Percentiles rank a stretch among this genome's conserved stretches.
Conservation (phyloP, 2,329 filamentous ascomycete species). For the Fusarium xyrophilum region DNA sequence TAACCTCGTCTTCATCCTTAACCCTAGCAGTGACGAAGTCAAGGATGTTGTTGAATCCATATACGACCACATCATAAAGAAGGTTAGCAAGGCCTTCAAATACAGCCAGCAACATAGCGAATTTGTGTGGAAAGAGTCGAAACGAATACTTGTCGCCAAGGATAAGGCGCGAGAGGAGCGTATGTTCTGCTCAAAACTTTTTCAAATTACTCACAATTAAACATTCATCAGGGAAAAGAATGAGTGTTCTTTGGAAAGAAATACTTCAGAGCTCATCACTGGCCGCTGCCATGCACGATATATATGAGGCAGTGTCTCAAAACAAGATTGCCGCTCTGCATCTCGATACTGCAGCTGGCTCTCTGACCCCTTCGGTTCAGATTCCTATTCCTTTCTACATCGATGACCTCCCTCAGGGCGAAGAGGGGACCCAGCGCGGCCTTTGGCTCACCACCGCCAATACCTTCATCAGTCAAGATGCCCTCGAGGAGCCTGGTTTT, state of each 20-base stretch:
- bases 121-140: slow-evolving; percentile 91
- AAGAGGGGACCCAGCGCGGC: slow-evolving; percentile 73
- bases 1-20: slow-evolving; percentile 91
- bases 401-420: slow-evolving; percentile 72
- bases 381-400: slow-evolving; percentile 73
- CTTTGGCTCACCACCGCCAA: slow-evolving; percentile 90
- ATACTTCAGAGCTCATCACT: slow-evolving; percentile 77
- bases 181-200: slow-evolving; percentile 44
- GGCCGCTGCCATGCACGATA: slow-evolving; percentile 80
- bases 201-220: not conserved
- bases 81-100: slow-evolving; percentile 89
- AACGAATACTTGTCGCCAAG: slow-evolving; percentile 80
- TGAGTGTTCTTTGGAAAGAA: slow-evolving; percentile 72
- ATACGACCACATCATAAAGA: slow-evolving; percentile 88
- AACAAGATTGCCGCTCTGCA: slow-evolving; percentile 87
- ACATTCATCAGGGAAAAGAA: slow-evolving; percentile 57
- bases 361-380: slow-evolving; percentile 68
- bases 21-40: slow-evolving; percentile 78
- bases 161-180: slow-evolving; percentile 78
- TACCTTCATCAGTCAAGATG: slow-evolving; percentile 73
- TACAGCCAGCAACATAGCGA: slow-evolving; percentile 89
- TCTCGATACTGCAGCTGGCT: slow-evolving; percentile 68
- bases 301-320: slow-evolving; percentile 81
- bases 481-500: slow-evolving; percentile 68
- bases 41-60: slow-evolving; percentile 76